phyloP scores from a whole-genome alignment of 2,329 filamentous ascomycete genomes.

The Fusarium sp. region DNA sequence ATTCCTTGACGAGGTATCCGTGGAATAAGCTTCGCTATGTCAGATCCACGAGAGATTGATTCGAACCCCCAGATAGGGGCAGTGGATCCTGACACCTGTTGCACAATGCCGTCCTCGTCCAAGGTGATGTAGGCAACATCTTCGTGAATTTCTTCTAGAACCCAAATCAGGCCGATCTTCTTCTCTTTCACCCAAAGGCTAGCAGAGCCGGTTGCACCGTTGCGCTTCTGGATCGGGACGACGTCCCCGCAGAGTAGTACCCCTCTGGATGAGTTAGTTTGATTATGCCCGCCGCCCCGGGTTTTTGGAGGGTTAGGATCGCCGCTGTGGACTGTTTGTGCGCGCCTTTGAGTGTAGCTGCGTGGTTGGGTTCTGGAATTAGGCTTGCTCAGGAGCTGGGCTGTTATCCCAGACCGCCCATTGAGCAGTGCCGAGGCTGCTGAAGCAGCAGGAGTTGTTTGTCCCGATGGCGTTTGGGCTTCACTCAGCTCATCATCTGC shows the following conservation, averaged over 20 bases:
- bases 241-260: conserved; percentile 96
- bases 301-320: conserved; percentile 70
- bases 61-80: conserved; percentile 88
- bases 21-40: conserved; percentile 84
- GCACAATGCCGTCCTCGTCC: conserved; percentile 82
- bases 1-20: conserved; percentile 84
- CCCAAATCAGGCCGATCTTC: conserved; percentile 93
- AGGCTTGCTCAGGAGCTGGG: conserved; percentile 88
- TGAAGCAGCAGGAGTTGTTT: conserved; percentile 57
- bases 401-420: conserved; percentile 83
- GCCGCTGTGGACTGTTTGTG: conserved; percentile 75
- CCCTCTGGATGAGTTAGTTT: conserved; percentile 83
- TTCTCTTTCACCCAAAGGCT: conserved; percentile 99
- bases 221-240: conserved; percentile 97
- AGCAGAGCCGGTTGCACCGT: conserved; percentile 90
- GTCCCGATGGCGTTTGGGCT: conserved; percentile 53
- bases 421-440: conserved; percentile 73
- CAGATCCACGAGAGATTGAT: conserved; percentile 75
- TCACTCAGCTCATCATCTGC: conserved; percentile 54
- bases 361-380: conserved; percentile 69
- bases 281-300: conserved; percentile 71
- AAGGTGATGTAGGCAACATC: conserved; percentile 85
- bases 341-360: conserved; percentile 69
- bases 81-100: conserved; percentile 80
- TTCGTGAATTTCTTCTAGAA: conserved; percentile 96